Conservation (phyloP, 2,329 filamentous ascomycete species). For the Phaeoacremonium minimum region DNA sequence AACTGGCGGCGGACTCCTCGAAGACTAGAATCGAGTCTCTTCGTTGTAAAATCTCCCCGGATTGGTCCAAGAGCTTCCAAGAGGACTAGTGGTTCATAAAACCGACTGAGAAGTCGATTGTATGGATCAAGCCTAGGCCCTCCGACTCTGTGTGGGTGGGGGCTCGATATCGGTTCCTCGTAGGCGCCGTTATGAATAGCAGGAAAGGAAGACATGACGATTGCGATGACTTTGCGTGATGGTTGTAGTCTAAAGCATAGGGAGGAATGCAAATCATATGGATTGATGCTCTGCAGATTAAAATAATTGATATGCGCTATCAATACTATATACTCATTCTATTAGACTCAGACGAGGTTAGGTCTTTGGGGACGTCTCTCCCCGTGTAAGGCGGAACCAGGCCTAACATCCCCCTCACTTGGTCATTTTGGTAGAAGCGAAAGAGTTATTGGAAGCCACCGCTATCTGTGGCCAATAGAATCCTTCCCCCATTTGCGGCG, state of each 20-base stretch:
- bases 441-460: too few species aligned
- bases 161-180: not conserved
- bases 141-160: not conserved
- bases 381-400: too few species aligned
- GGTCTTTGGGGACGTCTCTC: too few species aligned
- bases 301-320: too few species aligned
- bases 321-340: too few species aligned
- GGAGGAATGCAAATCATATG: not conserved
- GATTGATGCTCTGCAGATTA: too few species aligned
- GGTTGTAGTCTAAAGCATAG: not conserved
- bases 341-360: too few species aligned
- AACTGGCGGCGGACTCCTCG: constrained; percentile 20
- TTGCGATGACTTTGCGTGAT: not conserved
- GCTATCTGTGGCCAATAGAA: too few species aligned
- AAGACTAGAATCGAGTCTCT: not conserved
- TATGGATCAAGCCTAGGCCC: constrained; percentile 1
- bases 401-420: too few species aligned
- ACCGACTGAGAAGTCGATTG: constrained; percentile 15
- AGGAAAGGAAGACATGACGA: not conserved
- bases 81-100: constrained; percentile 33
- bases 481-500: too few species aligned
- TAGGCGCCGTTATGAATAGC: not conserved
- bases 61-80: constrained; percentile 23
- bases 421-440: too few species aligned
- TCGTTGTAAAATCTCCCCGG: constrained; percentile 19